phyloP scores from a whole-genome alignment of 495 filamentous ascomycete genomes.

The Neurospora sp. region DNA sequence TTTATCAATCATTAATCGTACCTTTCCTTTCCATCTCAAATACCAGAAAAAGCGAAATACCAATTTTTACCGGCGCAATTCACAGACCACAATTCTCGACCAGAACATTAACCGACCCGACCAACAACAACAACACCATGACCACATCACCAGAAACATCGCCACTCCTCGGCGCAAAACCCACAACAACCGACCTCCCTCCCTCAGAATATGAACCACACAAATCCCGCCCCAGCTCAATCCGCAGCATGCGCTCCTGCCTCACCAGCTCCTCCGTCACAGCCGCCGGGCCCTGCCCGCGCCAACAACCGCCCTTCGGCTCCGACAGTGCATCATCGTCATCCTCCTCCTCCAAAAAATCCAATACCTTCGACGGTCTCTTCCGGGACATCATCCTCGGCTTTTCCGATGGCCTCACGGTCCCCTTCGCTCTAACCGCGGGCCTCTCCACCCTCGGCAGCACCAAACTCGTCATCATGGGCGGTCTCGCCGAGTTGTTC shows the following conservation, averaged over 20 bases:
- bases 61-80: background rate
- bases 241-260: background rate
- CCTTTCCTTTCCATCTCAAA: background rate
- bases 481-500: constrained; percentile 54
- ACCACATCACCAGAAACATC: background rate
- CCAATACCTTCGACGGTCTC: background rate
- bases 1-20: background rate
- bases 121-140: background rate
- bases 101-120: background rate
- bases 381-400: constrained; percentile 40
- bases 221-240: background rate
- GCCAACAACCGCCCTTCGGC: background rate
- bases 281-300: background rate
- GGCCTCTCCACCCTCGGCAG: constrained; percentile 41
- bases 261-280: background rate
- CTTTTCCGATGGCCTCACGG: constrained; percentile 45
- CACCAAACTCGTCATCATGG: constrained; percentile 48
- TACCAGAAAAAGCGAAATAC: background rate
- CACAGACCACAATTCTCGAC: background rate
- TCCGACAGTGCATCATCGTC: background rate
- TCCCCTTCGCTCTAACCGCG: constrained; percentile 47
- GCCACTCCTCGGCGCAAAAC: background rate
- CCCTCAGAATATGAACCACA: background rate
- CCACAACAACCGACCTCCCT: background rate
- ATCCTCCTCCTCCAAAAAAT: background rate